A percentile compares a stretch with the other conserved stretches of the same genome.
phyloP scores from a whole-genome alignment of 1,284 basidiomycete genomes.

The Microbotryum lychnidis-dioicae region DNA sequence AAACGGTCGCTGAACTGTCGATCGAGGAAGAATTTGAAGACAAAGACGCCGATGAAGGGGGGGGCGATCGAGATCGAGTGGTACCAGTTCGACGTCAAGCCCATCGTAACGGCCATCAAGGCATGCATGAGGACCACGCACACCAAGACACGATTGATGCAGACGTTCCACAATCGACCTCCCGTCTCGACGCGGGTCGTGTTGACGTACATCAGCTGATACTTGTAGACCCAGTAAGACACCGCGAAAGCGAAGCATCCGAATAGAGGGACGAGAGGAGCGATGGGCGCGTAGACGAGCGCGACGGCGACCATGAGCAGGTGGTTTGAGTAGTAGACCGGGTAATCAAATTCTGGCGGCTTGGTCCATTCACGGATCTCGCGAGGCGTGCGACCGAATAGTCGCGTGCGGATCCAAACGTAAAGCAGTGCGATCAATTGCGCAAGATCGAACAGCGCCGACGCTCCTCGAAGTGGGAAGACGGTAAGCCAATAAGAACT shows the following conservation, averaged over 20 bases:
- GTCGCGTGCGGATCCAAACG: constrained; percentile 72
- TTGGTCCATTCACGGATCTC: constrained; percentile 95
- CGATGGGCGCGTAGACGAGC: constrained; percentile 81
- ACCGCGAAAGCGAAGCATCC: constrained; percentile 65
- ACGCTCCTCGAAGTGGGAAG: constrained; percentile 90
- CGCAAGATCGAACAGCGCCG: constrained; percentile 87
- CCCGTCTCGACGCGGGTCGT: constrained; percentile 80
- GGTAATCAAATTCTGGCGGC: constrained; percentile 84
- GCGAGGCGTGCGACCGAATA: constrained; percentile 91
- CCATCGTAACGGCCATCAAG: constrained; percentile 48
- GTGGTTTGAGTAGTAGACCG: constrained; percentile 61
- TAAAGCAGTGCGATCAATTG: constrained; percentile 85
- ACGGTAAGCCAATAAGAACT: constrained; percentile 88
- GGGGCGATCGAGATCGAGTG: constrained; percentile 40
- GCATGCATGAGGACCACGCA: constrained; percentile 45
- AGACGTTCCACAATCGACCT: constrained; percentile 83
- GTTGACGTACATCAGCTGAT: constrained; percentile 78
- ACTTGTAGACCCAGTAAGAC: constrained; percentile 65
- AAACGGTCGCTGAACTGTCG: constrained; percentile 61
- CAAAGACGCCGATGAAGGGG: constrained; percentile 48
- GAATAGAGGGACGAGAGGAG: constrained; percentile 62
- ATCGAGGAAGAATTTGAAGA: constrained; percentile 74
- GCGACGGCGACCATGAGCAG: constrained; percentile 81
- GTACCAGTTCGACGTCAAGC: constrained; percentile 66
- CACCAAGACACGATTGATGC: constrained; percentile 72